Base-by-base conservation (phyloP, 768 basidiomycete genomes). In the Udeniomyces megalosporus region DNA sequence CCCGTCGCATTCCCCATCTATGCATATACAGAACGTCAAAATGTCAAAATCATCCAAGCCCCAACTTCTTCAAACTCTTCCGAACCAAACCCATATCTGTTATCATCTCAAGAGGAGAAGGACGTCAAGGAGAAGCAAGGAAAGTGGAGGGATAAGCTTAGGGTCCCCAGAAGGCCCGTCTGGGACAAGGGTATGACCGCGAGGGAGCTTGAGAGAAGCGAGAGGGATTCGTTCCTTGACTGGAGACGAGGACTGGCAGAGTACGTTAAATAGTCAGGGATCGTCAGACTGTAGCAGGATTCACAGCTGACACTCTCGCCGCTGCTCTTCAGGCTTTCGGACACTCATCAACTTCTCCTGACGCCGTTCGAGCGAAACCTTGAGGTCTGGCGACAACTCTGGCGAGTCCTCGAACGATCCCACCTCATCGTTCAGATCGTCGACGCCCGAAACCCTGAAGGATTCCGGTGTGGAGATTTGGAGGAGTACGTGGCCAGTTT, bases 371-470 rank as follows among this genome's bases (percentile, higher is more conserved):
- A 99, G 71, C 85, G 91, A 53, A 99, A 97, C 70, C 75, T 99
- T 34, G 92, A 97, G 77, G 95, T 99, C 14, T 97, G 95, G 93
- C 78, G 95, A 47, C 95, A 99, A 70, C 80, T 99, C 8, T 99
- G 95, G 95, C 80, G 95, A 56, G 95, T 97, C 1, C 75, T 95
- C 10, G 95, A 99, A 75, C 81, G 91, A 24, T 95, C 93, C 1
- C 88, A 95, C 68, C 81, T 99, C 26, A 75, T 97, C 34, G 86
- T 97, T 2, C 90, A 97, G 74, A 93, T 99, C 55, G 87, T 95
- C 56, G 95, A 99, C 70, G 90, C 90, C 6, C 83, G 95, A 44
- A 96, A 95, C 76, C 93, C 95, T 1, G 78, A 95, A 10, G 78
- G 82, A 31, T 96, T 96, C 71, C 82, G 90, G 24, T 96, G 92